phyloP scores from a whole-genome alignment of 805 yeast genomes.

The Citeromyces nyonsensis region DNA sequence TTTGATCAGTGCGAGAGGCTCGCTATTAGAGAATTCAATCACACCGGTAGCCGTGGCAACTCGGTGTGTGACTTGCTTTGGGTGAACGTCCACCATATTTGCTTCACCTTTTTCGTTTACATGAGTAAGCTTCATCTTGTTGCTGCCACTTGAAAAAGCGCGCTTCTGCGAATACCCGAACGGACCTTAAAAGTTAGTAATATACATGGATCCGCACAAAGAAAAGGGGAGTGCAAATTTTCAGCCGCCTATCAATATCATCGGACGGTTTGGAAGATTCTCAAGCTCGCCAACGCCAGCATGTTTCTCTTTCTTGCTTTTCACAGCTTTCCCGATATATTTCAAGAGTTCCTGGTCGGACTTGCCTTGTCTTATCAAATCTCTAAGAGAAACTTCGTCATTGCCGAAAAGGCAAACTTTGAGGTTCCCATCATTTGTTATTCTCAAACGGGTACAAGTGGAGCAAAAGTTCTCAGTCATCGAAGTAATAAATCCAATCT shows the following conservation, averaged over 20 bases:
- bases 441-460: conserved; percentile 32
- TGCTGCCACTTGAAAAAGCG: too few species aligned
- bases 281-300: conserved; percentile 33
- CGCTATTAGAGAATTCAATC: conserved; percentile 20
- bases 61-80: conserved; percentile 21
- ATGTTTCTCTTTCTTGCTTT: conserved; percentile 29
- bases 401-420: conserved; percentile 41
- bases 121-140: conserved; percentile 15
- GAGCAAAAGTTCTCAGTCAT: conserved; percentile 39
- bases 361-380: conserved; percentile 20
- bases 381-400: conserved; percentile 30
- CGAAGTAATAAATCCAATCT: conserved; percentile 35
- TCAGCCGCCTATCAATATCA: conserved; percentile 42
- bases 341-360: conserved; percentile 18
- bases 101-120: conserved; percentile 24
- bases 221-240: conserved; percentile 2
- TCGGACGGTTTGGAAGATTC: conserved; percentile 31
- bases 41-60: conserved; percentile 25
- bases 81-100: conserved; percentile 31
- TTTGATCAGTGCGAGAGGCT: conserved; percentile 15
- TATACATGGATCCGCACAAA: conserved; percentile 1
- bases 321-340: conserved; percentile 28
- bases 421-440: conserved; percentile 37
- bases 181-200: too few species aligned
- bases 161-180: too few species aligned